Conservation (phyloP, 23 red algal species). For the Gracilaria domingensis region DNA sequence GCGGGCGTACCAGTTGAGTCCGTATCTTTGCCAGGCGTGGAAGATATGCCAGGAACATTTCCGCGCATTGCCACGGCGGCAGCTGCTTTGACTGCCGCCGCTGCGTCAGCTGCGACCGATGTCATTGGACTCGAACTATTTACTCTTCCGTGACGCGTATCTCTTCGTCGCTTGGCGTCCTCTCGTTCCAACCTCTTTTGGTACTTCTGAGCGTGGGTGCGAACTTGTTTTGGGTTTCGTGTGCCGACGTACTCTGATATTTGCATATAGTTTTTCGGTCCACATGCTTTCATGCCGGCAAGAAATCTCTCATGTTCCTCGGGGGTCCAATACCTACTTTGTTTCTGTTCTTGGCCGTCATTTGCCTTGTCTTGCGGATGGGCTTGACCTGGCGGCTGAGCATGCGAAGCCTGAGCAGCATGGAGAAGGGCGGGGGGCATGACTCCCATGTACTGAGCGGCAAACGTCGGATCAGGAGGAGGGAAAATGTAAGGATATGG, state of each 20-base stretch:
- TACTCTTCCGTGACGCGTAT: slow-evolving; percentile 23
- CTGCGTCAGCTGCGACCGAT: slow-evolving; percentile 49
- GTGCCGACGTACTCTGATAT: slow-evolving; percentile 88
- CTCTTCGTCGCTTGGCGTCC: slow-evolving; percentile 70
- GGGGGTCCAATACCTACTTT: slow-evolving; percentile 92
- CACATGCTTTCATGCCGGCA: slow-evolving; percentile 77
- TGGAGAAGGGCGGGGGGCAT: slow-evolving; percentile 33
- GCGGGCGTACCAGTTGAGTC: slow-evolving; percentile 6
- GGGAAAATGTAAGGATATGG: slow-evolving; percentile 52
- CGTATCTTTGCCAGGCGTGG: slow-evolving; percentile 15
- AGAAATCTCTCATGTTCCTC: slow-evolving; percentile 94
- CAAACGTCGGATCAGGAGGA: slow-evolving; percentile 40
- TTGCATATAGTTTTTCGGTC: slow-evolving; percentile 89
- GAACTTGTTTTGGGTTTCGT: slow-evolving; percentile 94
- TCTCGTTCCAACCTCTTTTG: slow-evolving; percentile 89
- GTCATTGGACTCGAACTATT: neutral
- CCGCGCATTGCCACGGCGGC: slow-evolving; percentile 40
- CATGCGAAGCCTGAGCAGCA: slow-evolving; percentile 17
- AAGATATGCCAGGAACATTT: slow-evolving; percentile 42
- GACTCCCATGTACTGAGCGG: slow-evolving; percentile 40
- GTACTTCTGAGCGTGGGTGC: slow-evolving; percentile 96
- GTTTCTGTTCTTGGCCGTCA: slow-evolving; percentile 55
- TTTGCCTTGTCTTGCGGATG: slow-evolving; percentile 10
- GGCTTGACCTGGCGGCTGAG: slow-evolving; percentile 22
- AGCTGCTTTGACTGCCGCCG: slow-evolving; percentile 37